A percentile compares a stretch with the other conserved stretches of the same genome.
phyloP scores from a whole-genome alignment of 352 stramenopile species.

The Phytophthora capsici region DNA sequence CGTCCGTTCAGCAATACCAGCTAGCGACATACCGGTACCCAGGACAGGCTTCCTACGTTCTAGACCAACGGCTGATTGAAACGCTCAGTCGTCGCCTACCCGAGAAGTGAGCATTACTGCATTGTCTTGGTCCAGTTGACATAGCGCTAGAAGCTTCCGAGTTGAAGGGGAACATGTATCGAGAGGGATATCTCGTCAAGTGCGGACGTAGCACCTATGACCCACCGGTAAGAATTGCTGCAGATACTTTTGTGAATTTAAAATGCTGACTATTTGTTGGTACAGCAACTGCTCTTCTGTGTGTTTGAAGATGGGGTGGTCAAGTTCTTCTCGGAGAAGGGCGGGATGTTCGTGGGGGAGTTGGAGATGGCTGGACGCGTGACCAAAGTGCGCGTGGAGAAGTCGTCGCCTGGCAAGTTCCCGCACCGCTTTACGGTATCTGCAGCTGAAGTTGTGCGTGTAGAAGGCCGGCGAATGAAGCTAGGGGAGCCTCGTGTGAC shows the following conservation, averaged over 20 bases:
- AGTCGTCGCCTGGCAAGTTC: slow-evolving; percentile 61
- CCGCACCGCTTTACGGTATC: slow-evolving; percentile 81
- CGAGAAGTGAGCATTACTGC: slow-evolving; percentile 1
- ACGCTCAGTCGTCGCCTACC: slow-evolving; percentile 1
- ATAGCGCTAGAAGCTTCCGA: not conserved
- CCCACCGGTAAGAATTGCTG: slow-evolving; percentile 40
- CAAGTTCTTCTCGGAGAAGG: slow-evolving; percentile 79
- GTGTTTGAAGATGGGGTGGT: slow-evolving; percentile 82
- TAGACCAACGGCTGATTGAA: slow-evolving; percentile 13
- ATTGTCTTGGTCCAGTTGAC: slow-evolving; percentile 18
- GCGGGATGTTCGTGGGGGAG: slow-evolving; percentile 64
- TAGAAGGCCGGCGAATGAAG: slow-evolving; percentile 84
- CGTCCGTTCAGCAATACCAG: slow-evolving; percentile 23
- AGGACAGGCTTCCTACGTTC: slow-evolving; percentile 22
- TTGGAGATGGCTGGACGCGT: slow-evolving; percentile 73
- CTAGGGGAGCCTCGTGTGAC: slow-evolving; percentile 65
- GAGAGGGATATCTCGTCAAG: slow-evolving; percentile 81
- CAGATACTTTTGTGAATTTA: not conserved
- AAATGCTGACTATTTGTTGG: slow-evolving; percentile 8
- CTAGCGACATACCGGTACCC: slow-evolving; percentile 11
- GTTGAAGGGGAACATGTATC: slow-evolving; percentile 57
- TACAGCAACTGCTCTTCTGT: slow-evolving; percentile 71
- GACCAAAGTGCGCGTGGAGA: slow-evolving; percentile 83
- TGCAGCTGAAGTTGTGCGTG: slow-evolving; percentile 65
- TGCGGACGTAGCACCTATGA: slow-evolving; percentile 59